These are phyloP conservation scores for Didymella lethalis DNA, from an alignment of 2,329 filamentous ascomycete genomes.

Conservation along the genomic window DNA sequence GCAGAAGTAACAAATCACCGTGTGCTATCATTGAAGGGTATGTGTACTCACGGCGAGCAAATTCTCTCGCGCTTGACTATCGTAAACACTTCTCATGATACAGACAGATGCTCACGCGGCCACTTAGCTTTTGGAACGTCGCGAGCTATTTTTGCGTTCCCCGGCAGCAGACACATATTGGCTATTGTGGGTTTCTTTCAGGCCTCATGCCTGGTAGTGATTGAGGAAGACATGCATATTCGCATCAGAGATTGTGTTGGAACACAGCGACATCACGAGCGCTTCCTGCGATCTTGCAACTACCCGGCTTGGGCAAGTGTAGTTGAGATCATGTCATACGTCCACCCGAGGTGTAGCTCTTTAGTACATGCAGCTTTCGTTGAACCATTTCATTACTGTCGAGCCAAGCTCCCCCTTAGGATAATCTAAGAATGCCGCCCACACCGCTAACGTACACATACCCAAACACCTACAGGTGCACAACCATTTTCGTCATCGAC, in stretches of 20 bases:
- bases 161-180: too few relatives aligned
- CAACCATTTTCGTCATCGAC: neutral
- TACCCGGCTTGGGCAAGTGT: too few relatives aligned
- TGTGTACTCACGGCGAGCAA: neutral
- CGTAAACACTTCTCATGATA: neutral
- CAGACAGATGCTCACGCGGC: neutral
- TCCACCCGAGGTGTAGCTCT: too few relatives aligned
- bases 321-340: too few relatives aligned
- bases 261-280: too few relatives aligned
- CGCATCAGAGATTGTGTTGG: too few relatives aligned
- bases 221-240: too few relatives aligned
- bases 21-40: neutral
- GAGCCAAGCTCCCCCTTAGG: conserved; percentile 5
- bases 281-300: too few relatives aligned
- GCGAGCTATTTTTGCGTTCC: neutral
- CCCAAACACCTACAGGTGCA: conserved; percentile 6
- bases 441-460: conserved; percentile 11
- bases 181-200: too few relatives aligned
- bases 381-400: neutral
- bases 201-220: too few relatives aligned
- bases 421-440: conserved; percentile 12
- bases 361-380: neutral
- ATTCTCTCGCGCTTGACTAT: neutral
- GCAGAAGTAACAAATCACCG: neutral
- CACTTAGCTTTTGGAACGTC: neutral